Conservation (phyloP, 1,284 basidiomycete species). For the Trichosporon asahii region DNA sequence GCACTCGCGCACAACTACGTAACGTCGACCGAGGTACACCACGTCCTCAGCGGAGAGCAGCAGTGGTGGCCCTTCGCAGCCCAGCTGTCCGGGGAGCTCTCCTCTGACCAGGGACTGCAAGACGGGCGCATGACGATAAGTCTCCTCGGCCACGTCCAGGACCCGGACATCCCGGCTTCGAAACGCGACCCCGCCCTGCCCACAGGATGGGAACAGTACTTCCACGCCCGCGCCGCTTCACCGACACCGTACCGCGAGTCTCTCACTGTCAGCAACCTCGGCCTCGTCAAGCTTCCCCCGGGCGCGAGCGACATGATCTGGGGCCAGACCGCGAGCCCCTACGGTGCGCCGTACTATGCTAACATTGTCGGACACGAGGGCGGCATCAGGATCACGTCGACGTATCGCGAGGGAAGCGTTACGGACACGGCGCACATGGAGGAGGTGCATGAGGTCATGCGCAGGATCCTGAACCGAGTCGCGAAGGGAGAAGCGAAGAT, state of each 20-base stretch:
- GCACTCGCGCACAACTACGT: conserved; percentile 38
- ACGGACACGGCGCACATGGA: conserved; percentile 16
- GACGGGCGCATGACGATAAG: conserved; percentile 33
- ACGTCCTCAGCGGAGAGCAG: conserved; percentile 13
- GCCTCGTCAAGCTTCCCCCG: conserved; percentile 26
- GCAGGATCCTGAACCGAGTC: background rate
- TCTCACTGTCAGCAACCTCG: conserved; percentile 43
- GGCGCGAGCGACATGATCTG: conserved; percentile 35
- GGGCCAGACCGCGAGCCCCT: conserved; percentile 33
- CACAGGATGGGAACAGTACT: conserved; percentile 46
- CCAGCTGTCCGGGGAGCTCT: background rate
- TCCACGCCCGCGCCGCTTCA: conserved; percentile 23
- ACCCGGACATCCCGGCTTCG: conserved; percentile 14
- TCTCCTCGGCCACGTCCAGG: conserved; percentile 38
- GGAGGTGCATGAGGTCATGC: background rate
- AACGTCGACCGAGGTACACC: conserved; percentile 19
- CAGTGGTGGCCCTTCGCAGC: conserved; percentile 31
- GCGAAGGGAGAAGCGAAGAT: background rate
- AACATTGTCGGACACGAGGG: conserved; percentile 35
- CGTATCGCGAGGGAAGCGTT: conserved; percentile 31
- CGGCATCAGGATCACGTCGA: conserved; percentile 31
- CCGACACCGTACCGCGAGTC: conserved; percentile 22
- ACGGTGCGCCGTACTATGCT: conserved; percentile 24
- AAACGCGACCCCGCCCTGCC: conserved; percentile 25
- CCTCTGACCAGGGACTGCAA: background rate